Conservation (phyloP, 768 basidiomycete genomes). For the Kwoniella europaea region DNA sequence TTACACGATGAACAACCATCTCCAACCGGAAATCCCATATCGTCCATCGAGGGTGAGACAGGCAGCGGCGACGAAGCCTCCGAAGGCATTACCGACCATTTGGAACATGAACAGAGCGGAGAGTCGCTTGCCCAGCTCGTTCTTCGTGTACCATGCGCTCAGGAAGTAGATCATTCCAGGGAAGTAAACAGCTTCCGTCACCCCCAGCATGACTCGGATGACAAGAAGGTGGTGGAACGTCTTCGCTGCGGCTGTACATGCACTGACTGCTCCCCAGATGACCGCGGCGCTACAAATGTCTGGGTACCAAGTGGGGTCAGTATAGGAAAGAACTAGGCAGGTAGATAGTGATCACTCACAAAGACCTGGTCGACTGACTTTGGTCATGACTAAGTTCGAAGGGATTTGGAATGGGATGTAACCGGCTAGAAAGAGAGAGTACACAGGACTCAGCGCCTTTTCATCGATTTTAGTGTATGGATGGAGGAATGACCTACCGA, state of each 20-base stretch:
- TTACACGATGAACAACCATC: slow-evolving; percentile 43
- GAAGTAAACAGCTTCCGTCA: slow-evolving; percentile 38
- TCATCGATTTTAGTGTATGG: too few relatives aligned
- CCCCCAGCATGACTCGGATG: slow-evolving; percentile 38
- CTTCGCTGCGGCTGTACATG: slow-evolving; percentile 37
- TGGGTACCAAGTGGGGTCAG: slow-evolving; percentile 1
- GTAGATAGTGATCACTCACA: slow-evolving; percentile 24
- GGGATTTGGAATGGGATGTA: slow-evolving; percentile 46
- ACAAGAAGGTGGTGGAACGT: slow-evolving; percentile 27
- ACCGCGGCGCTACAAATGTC: slow-evolving; percentile 37
- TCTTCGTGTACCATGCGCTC: slow-evolving; percentile 40
- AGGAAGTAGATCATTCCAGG: slow-evolving; percentile 49
- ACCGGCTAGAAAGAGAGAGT: slow-evolving; percentile 2
- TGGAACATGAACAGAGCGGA: slow-evolving; percentile 44
- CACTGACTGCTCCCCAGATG: slow-evolving; percentile 40
- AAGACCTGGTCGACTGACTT: slow-evolving; percentile 38
- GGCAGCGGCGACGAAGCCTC: slow-evolving; percentile 48
- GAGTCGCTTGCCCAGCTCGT: slow-evolving; percentile 40
- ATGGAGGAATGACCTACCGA: slow-evolving; percentile 13
- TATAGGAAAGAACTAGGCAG: too few relatives aligned
- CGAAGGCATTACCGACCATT: slow-evolving; percentile 53
- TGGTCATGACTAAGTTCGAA: slow-evolving; percentile 46
- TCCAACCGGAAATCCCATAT: slow-evolving; percentile 50
- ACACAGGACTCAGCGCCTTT: too few relatives aligned
- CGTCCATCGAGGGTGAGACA: slow-evolving; percentile 37